Percentiles rank a stretch among this genome's conserved stretches.
Conservation (phyloP, 176 grass and related monocot species). For the Zoysia japonica region DNA sequence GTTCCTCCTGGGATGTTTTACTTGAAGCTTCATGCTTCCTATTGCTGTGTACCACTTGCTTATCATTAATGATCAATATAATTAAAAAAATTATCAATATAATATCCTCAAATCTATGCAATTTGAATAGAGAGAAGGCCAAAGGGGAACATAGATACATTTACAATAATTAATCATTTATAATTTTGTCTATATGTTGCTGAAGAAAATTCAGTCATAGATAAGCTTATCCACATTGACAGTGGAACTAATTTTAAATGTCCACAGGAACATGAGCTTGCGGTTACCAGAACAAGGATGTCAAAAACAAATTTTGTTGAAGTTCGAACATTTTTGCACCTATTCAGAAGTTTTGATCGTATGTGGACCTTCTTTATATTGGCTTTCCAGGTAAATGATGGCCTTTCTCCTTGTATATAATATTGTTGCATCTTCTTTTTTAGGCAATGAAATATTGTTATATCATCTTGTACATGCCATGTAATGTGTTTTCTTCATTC, state of each 20-base stretch:
- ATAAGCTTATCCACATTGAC: conserved; percentile 4
- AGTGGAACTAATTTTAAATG: conserved; percentile 29
- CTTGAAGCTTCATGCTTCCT: too few species aligned
- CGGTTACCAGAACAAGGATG: conserved; percentile 38
- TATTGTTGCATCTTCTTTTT: too few species aligned
- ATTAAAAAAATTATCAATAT: too few species aligned
- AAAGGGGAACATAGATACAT: too few species aligned
- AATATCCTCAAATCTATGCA: too few species aligned
- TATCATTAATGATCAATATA: too few species aligned
- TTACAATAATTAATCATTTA: too few species aligned
- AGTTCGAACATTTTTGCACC: conserved; percentile 94
- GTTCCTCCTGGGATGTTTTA: too few species aligned
- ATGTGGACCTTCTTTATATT: conserved; percentile 98
- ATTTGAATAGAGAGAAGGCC: too few species aligned
- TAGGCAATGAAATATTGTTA: conserved; percentile 6
- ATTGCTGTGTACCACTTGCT: too few species aligned
- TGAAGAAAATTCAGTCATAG: conserved; percentile 29
- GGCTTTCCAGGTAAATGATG: conserved; percentile 74
- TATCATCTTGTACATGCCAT: conserved; percentile 17
- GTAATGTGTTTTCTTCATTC: conserved; percentile 35
- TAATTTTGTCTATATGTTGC: neutral
- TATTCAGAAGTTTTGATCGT: conserved; percentile 97
- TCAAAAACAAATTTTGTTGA: conserved; percentile 99
- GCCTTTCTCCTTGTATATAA: conserved; percentile 11
- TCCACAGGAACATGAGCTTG: conserved; percentile 45